Percentiles rank a stretch among this genome's conserved stretches.
phyloP scores from a whole-genome alignment of 176 grass and related monocot species.

The Canna indica region DNA sequence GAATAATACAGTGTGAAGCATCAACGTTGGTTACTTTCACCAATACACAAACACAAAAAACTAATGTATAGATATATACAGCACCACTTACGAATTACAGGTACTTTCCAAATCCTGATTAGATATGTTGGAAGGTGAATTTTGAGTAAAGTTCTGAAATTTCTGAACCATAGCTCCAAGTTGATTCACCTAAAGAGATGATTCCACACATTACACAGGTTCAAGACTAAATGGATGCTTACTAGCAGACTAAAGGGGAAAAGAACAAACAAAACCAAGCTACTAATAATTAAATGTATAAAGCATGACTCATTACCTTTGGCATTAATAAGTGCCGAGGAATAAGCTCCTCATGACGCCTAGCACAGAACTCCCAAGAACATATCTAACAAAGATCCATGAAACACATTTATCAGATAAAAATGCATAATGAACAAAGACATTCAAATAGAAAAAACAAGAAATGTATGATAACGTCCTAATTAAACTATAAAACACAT shows the following conservation, averaged over 20 bases:
- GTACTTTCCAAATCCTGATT: constrained; percentile 9
- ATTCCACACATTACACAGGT: neutral
- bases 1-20: no score
- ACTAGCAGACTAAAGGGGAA: neutral
- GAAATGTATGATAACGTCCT: no score
- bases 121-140: neutral
- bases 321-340: constrained; percentile 76
- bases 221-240: neutral
- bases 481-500: no score
- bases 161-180: constrained; percentile 17
- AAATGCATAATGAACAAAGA: no score
- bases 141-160: constrained; percentile 11
- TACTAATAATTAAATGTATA: neutral
- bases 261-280: neutral
- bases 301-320: constrained; percentile 38
- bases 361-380: constrained; percentile 96
- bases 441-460: no score
- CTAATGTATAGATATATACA: neutral
- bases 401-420: neutral
- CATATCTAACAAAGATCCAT: constrained; percentile 50
- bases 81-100: constrained; percentile 10
- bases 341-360: constrained; percentile 89
- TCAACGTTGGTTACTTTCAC: neutral
- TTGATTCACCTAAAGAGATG: constrained; percentile 11
- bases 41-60: neutral